Evolutionary conservation across 2,329 filamentous ascomycete species (phyloP), one percentile per base, ranked within the genome.

Genomic region (Hypoxylon sp.): DNA sequence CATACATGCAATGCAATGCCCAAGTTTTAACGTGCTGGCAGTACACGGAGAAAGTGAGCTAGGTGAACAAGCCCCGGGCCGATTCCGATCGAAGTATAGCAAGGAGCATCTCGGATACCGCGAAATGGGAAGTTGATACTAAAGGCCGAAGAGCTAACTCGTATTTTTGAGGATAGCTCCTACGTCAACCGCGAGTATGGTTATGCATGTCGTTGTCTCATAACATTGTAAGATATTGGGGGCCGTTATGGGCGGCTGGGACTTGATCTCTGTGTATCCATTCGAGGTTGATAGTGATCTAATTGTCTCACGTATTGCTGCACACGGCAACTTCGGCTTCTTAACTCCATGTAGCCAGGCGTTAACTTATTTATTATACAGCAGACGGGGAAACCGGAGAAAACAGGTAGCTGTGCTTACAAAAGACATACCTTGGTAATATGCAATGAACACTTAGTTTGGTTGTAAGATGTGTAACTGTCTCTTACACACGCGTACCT

Each of bases 51-150:
- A 43, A 48, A 41, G 48, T 14, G 41, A 34, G 17, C 14, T 50
- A 36, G 52, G 30, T 51, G 32, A 45, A 32, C 45, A 34, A 66
- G 46, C 46, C 38, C 58, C 58, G 30, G 38, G 52, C 58, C 52
- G 52, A 58, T 34, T 58, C 34, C 41, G 53, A 62, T 59, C 52
- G 63, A 58, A 62, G 50, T 30, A n/a, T 60, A 53, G 30, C 25
- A 19, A 23, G 7, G 38, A 48, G 25, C 25, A 46, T 19, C 38
- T 66, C 63, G 58, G 58, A 66, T 34, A 58, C 62, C 25, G 41
- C 58, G 46, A 60, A 55, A 32, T 11, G 9, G 53, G 53, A 46
- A 55, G 46, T 19, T 59, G 23, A 34, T 21, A 21, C 17, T 49
- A 38, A 60, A 53, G 17, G 52, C 58, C 48, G 58, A 61, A 53